These are phyloP conservation scores for Nigrospora oryzae DNA, from an alignment of 2,329 filamentous ascomycete species.

Conservation along the genomic window DNA sequence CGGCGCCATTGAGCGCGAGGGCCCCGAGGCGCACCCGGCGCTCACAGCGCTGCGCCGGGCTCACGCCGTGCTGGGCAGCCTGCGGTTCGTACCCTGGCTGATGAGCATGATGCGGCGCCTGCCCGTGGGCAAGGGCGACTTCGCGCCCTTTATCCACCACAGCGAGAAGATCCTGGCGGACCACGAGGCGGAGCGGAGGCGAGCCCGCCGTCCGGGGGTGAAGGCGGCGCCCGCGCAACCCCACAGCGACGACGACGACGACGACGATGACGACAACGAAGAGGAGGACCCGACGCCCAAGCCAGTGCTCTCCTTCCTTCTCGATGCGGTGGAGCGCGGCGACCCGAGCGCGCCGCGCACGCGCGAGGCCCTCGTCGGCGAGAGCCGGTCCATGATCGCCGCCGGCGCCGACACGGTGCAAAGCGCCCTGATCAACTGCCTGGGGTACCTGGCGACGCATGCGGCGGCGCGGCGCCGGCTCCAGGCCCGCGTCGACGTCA, in stretches of 20 bases:
- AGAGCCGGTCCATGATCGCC: conserved; percentile 6
- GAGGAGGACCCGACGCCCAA: background rate
- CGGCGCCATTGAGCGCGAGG: background rate
- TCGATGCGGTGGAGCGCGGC: conserved; percentile 3
- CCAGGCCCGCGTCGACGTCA: background rate
- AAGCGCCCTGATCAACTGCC: conserved; percentile 2
- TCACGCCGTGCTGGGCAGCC: conserved; percentile 1
- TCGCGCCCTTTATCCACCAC: conserved; percentile 2
- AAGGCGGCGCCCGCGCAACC: background rate
- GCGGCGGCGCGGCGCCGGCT: background rate
- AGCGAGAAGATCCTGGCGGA: conserved; percentile 2
- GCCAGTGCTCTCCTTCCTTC: conserved; percentile 2
- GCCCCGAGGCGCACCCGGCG: conserved; percentile 1
- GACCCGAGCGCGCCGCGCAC: conserved; percentile 1
- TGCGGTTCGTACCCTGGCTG: conserved; percentile 4
- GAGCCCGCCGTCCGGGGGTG: background rate
- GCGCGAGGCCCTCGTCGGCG: conserved; percentile 1
- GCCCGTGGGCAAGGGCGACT: conserved; percentile 2
- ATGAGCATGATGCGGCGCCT: conserved; percentile 1
- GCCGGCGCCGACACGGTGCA: conserved; percentile 5
- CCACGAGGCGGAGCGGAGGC: background rate
- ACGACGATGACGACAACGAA: background rate
- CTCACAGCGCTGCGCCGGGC: conserved; percentile 2
- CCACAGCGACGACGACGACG: background rate
- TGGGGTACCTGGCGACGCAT: conserved; percentile 3